phyloP scores from a whole-genome alignment of 495 filamentous ascomycete species.

The Penicillium roqueforti region DNA sequence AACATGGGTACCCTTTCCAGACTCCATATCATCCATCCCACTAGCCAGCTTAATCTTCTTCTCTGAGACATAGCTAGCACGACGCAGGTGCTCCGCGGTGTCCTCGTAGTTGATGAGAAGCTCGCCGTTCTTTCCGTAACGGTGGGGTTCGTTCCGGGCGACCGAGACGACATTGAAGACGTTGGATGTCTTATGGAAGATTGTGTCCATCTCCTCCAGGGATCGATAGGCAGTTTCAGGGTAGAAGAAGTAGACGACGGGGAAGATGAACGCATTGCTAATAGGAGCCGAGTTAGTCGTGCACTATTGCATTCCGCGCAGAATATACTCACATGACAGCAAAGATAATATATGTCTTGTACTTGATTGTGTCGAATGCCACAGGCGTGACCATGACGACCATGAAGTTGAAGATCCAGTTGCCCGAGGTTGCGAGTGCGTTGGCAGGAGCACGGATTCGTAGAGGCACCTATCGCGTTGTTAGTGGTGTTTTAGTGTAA shows the following conservation, averaged over 20 bases:
- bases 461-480: constrained; percentile 47
- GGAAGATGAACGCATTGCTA: constrained; percentile 66
- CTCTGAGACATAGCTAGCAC: constrained; percentile 26
- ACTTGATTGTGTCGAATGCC: constrained; percentile 61
- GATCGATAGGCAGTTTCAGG: constrained; percentile 70
- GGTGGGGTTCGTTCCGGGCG: constrained; percentile 54
- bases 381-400: constrained; percentile 72
- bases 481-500: neutral
- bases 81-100: constrained; percentile 42
- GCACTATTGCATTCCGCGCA: neutral
- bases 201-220: constrained; percentile 69
- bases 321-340: constrained; percentile 55
- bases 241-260: constrained; percentile 69
- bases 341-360: constrained; percentile 75
- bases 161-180: constrained; percentile 55
- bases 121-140: constrained; percentile 67
- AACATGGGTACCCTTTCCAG: constrained; percentile 23
- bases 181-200: constrained; percentile 57
- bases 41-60: constrained; percentile 18
- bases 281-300: constrained; percentile 9
- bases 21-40: constrained; percentile 20
- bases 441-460: constrained; percentile 71
- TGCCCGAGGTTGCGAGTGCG: constrained; percentile 59
- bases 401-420: constrained; percentile 50
- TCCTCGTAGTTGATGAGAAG: constrained; percentile 57